phyloP scores from a whole-genome alignment of 768 basidiomycete species.

The Macrolepiota fuliginosa region DNA sequence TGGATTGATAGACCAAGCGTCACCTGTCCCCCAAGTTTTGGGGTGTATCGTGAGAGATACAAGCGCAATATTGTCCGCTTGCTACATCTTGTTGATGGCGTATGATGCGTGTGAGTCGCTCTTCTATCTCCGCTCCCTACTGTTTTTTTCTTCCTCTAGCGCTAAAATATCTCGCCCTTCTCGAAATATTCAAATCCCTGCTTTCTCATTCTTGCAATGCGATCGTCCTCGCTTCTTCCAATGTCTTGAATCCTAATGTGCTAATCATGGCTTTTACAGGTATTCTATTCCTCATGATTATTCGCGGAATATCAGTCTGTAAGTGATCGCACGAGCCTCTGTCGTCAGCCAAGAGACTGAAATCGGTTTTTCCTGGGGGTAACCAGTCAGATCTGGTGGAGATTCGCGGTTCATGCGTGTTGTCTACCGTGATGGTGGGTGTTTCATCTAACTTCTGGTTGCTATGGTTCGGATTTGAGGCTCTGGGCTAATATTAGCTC shows the following conservation, averaged over 20 bases:
- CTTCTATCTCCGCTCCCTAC: not conserved
- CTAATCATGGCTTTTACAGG: not conserved
- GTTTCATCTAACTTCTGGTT: not conserved
- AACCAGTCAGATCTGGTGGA: constrained; percentile 9
- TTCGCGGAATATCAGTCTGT: constrained; percentile 11
- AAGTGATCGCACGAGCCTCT: not conserved
- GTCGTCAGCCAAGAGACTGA: not conserved
- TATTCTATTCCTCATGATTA: constrained; percentile 7
- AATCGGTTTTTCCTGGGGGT: not conserved
- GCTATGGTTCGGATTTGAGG: not conserved
- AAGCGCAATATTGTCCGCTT: not conserved
- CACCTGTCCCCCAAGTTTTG: constrained; percentile 10
- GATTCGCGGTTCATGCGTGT: constrained; percentile 13
- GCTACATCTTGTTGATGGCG: constrained; percentile 7
- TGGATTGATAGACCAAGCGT: not conserved
- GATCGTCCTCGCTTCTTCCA: not conserved
- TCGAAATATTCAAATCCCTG: not conserved
- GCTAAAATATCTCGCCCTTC: not conserved
- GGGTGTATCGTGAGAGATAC: constrained; percentile 8
- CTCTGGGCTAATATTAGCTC: not conserved
- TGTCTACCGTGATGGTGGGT: constrained; percentile 11
- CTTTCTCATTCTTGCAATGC: not conserved
- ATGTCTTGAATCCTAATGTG: not conserved
- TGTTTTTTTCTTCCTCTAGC: not conserved
- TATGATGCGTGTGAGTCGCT: constrained; percentile 10